phyloP scores from a whole-genome alignment of 352 stramenopile genomes.

The Aphanomyces stellatus region DNA sequence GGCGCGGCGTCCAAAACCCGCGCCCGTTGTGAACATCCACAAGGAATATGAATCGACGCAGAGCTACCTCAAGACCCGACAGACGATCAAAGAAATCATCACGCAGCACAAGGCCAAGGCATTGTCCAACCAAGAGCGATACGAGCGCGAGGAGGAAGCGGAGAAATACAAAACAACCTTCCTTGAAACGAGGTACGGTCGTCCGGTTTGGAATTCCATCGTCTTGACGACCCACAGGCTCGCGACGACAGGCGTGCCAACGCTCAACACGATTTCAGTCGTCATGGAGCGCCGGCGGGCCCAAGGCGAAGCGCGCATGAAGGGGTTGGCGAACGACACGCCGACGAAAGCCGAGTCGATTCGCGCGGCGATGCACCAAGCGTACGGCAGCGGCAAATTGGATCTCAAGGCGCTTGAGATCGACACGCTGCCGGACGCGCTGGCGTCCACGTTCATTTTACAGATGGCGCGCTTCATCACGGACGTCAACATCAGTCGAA shows the following conservation, averaged over 20 bases:
- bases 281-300: slow-evolving; percentile 38
- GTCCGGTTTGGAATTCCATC: not conserved
- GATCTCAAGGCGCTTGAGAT: slow-evolving; percentile 61
- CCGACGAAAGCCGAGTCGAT: slow-evolving; percentile 23
- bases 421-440: slow-evolving; percentile 40
- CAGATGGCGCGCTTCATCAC: slow-evolving; percentile 52
- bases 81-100: slow-evolving; percentile 37
- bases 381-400: slow-evolving; percentile 45
- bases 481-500: slow-evolving; percentile 57
- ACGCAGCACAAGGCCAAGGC: slow-evolving; percentile 43
- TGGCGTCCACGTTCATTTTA: slow-evolving; percentile 53
- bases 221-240: slow-evolving; percentile 23
- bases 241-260: slow-evolving; percentile 48
- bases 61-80: slow-evolving; percentile 40
- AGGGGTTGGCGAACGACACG: slow-evolving; percentile 8
- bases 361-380: slow-evolving; percentile 33
- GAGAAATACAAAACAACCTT: slow-evolving; percentile 44
- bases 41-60: slow-evolving; percentile 37
- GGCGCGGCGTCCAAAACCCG: slow-evolving; percentile 29
- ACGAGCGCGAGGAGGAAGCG: slow-evolving; percentile 29
- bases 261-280: slow-evolving; percentile 54
- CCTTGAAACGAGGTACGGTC: slow-evolving; percentile 32
- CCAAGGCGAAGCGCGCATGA: not conserved
- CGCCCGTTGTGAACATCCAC: slow-evolving; percentile 40
- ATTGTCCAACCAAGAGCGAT: slow-evolving; percentile 43